Evolutionary conservation across 352 stramenopile species (phyloP).

Genomic region (Pythium folliculosum): DNA sequence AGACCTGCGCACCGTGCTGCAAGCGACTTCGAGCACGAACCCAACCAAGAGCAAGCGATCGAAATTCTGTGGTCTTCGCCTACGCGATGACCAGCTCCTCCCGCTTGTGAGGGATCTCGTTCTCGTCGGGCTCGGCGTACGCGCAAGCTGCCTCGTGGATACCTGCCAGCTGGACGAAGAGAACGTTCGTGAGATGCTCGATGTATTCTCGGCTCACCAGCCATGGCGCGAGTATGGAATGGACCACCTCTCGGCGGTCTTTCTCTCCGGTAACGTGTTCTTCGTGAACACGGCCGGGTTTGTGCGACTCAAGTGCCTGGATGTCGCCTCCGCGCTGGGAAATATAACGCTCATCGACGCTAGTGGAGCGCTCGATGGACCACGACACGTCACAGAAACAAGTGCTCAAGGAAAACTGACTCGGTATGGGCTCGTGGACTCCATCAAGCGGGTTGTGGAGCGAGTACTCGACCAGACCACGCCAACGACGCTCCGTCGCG

Average conservation of each 20-base stretch:
- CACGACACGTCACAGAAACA: not conserved
- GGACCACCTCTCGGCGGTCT: conserved; percentile 4
- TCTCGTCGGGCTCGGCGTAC: conserved; percentile 23
- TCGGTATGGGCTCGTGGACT: not conserved
- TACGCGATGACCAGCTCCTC: conserved; percentile 11
- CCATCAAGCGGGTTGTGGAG: not conserved
- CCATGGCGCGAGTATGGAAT: conserved; percentile 6
- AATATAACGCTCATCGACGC: conserved; percentile 16
- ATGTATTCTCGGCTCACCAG: not conserved
- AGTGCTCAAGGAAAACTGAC: not conserved
- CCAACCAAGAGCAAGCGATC: not conserved
- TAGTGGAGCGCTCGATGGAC: not conserved
- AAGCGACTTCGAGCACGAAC: not conserved
- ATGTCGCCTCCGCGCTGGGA: not conserved
- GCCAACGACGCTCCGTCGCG: not conserved
- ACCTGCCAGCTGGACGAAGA: conserved; percentile 11
- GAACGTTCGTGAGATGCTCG: not conserved
- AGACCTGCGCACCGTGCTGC: not conserved
- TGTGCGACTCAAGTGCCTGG: conserved; percentile 19
- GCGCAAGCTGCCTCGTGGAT: conserved; percentile 22
- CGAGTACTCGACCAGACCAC: not conserved
- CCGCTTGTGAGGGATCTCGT: conserved; percentile 21
- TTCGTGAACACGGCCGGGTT: conserved; percentile 21
- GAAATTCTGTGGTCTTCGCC: not conserved
- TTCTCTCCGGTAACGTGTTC: conserved; percentile 24